Percentiles rank a stretch among this genome's conserved stretches.
Conservation (phyloP, 2,329 filamentous ascomycete species). For the Botryotinia narcissicola region DNA sequence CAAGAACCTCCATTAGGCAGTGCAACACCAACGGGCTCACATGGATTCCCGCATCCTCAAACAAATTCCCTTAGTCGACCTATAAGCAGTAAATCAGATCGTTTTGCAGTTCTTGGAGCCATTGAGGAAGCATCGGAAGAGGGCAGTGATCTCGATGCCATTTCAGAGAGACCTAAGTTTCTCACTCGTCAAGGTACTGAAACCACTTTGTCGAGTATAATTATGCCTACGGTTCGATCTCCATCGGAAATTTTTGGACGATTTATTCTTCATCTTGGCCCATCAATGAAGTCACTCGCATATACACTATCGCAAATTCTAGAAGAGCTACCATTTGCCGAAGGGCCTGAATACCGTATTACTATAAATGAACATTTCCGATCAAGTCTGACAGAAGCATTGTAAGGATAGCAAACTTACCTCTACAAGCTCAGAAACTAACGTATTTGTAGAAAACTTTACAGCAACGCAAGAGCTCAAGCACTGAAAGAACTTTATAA, state of each 20-base stretch:
- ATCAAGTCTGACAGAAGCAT: slow-evolving; percentile 75
- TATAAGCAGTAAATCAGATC: slow-evolving; percentile 46
- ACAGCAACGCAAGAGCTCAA: slow-evolving; percentile 69
- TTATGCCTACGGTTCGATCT: slow-evolving; percentile 48
- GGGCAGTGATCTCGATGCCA: slow-evolving; percentile 48
- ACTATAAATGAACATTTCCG: slow-evolving; percentile 76
- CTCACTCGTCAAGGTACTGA: slow-evolving; percentile 25
- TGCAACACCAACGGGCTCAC: slow-evolving; percentile 23
- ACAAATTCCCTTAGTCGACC: slow-evolving; percentile 21
- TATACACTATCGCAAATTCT: slow-evolving; percentile 88
- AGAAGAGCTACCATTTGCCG: slow-evolving; percentile 78
- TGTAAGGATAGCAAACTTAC: slow-evolving; percentile 42
- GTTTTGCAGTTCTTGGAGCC: slow-evolving; percentile 51
- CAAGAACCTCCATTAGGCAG: slow-evolving; percentile 50
- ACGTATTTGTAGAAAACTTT: slow-evolving; percentile 52
- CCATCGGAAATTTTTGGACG: slow-evolving; percentile 86
- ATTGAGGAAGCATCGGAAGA: slow-evolving; percentile 64
- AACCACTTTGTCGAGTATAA: slow-evolving; percentile 31
- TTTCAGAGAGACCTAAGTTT: slow-evolving; percentile 14
- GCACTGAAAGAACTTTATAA: slow-evolving; percentile 79
- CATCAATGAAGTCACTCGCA: slow-evolving; percentile 94
- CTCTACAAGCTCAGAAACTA: not conserved
- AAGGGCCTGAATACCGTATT: slow-evolving; percentile 65
- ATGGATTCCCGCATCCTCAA: not conserved
- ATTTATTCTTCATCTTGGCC: slow-evolving; percentile 85